Evolutionary conservation across 208 protist species (phyloP).

Genomic region (Trypanosoma congolense): DNA sequence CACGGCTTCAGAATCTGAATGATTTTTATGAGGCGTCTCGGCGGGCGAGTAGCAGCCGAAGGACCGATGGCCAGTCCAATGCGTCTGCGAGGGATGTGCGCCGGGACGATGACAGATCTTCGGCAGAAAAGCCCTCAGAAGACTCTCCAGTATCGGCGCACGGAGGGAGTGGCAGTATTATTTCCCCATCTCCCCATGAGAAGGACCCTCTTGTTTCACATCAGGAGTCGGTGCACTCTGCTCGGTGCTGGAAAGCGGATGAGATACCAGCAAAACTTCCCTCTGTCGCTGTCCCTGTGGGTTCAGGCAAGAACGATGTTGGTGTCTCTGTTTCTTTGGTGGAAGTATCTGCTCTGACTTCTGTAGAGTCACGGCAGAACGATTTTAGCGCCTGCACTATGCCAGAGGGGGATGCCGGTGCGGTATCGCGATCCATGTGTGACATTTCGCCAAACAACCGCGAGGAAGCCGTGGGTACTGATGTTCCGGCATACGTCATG

Average conservation of each 20-base stretch:
- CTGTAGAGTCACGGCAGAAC: slow-evolving; percentile 8
- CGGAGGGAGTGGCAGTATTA: background rate
- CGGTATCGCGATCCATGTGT: slow-evolving; percentile 6
- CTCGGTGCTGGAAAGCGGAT: background rate
- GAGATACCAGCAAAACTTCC: slow-evolving; percentile 8
- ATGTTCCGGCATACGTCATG: slow-evolving; percentile 14
- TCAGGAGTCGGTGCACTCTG: background rate
- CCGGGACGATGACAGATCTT: background rate
- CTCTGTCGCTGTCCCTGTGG: background rate
- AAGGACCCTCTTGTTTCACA: background rate
- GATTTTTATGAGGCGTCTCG: slow-evolving; percentile 45
- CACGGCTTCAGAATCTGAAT: slow-evolving; percentile 55
- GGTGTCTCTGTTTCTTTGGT: slow-evolving; percentile 30
- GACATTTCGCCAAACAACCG: background rate
- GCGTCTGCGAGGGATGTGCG: background rate
- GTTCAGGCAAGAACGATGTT: slow-evolving; percentile 2
- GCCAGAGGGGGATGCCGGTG: slow-evolving; percentile 1
- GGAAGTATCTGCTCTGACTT: slow-evolving; percentile 56
- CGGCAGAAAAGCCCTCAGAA: background rate
- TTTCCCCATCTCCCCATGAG: background rate
- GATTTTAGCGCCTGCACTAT: slow-evolving; percentile 5
- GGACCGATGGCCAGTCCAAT: background rate
- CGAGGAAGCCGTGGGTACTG: slow-evolving; percentile 6
- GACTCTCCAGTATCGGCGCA: background rate
- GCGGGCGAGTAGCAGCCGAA: slow-evolving; percentile 24